These are phyloP conservation scores for Tephrocybe sp. DNA, from an alignment of 768 basidiomycete genomes.

Conservation along the genomic window DNA sequence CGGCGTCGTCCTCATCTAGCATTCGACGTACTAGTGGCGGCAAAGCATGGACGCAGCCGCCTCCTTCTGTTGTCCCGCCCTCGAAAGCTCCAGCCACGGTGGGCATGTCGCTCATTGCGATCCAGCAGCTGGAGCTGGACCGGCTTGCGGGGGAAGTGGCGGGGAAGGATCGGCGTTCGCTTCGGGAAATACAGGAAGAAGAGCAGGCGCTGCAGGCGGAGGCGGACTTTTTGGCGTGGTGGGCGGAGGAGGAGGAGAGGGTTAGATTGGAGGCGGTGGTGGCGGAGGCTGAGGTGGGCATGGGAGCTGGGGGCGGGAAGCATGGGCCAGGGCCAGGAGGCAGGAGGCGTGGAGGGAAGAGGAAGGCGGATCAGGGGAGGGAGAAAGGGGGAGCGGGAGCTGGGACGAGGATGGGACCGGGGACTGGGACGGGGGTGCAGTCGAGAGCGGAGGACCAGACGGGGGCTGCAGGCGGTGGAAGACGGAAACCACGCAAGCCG, in stretches of 20 bases:
- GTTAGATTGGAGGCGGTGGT: conserved; percentile 44
- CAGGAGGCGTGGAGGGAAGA: background rate
- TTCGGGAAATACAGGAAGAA: conserved; percentile 86
- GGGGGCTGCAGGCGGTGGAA: background rate
- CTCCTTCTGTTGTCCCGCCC: background rate
- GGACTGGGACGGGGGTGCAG: too few relatives aligned
- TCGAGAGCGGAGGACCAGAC: background rate
- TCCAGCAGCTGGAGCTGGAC: conserved; percentile 76
- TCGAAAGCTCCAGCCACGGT: conserved; percentile 31
- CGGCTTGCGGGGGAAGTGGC: conserved; percentile 32
- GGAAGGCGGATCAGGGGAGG: conserved; percentile 6
- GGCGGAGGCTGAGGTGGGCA: conserved; percentile 1
- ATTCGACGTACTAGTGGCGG: conserved; percentile 40
- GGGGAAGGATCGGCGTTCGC: conserved; percentile 56
- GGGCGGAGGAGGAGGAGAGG: conserved; percentile 80
- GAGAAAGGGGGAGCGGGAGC: background rate
- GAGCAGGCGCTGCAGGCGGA: conserved; percentile 68
- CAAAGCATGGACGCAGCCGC: conserved; percentile 57
- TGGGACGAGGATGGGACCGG: too few relatives aligned
- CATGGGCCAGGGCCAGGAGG: background rate
- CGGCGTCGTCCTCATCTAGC: conserved; percentile 15
- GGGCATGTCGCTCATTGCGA: conserved; percentile 74
- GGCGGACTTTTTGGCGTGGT: conserved; percentile 86
- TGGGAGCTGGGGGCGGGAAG: background rate
- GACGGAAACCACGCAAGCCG: conserved; percentile 5